Percentiles rank a stretch among this genome's conserved stretches.
phyloP scores from a whole-genome alignment of 768 basidiomycete species.

The Chalciporus pseudorubinellus region DNA sequence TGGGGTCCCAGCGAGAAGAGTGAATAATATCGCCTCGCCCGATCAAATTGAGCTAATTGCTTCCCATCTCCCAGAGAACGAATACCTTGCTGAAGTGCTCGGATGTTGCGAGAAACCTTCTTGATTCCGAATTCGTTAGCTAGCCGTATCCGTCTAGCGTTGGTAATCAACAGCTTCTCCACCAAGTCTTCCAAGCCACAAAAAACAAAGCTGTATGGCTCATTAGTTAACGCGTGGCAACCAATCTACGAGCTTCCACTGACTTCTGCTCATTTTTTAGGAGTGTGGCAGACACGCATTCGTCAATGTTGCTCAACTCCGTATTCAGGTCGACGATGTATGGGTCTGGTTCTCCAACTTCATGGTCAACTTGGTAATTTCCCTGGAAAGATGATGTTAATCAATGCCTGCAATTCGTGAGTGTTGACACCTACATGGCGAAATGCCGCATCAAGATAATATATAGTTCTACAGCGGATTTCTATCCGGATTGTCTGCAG shows the following conservation, averaged over 20 bases:
- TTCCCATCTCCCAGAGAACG: constrained; percentile 67
- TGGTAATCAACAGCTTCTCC: constrained; percentile 76
- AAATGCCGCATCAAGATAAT: constrained; percentile 78
- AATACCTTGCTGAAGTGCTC: constrained; percentile 89
- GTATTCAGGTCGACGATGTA: constrained; percentile 83
- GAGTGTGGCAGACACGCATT: constrained; percentile 59
- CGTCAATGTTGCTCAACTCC: constrained; percentile 75
- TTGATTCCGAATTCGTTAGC: constrained; percentile 76
- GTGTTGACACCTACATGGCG: constrained; percentile 52
- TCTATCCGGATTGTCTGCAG: constrained; percentile 87
- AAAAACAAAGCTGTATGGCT: constrained; percentile 71
- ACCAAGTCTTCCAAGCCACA: constrained; percentile 81
- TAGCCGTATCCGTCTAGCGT: constrained; percentile 65
- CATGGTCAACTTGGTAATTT: constrained; percentile 77
- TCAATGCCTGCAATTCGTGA: not conserved
- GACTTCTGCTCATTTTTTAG: constrained; percentile 67
- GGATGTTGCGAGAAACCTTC: constrained; percentile 85
- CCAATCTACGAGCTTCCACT: constrained; percentile 25
- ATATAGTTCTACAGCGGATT: constrained; percentile 78
- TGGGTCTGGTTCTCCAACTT: constrained; percentile 89
- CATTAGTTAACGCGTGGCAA: not conserved
- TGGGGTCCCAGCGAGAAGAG: constrained; percentile 73
- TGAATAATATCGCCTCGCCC: constrained; percentile 77
- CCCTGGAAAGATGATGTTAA: constrained; percentile 49
- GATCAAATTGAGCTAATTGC: constrained; percentile 66